phyloP scores from a whole-genome alignment of 345 rosid species.

The Brassica incana region DNA sequence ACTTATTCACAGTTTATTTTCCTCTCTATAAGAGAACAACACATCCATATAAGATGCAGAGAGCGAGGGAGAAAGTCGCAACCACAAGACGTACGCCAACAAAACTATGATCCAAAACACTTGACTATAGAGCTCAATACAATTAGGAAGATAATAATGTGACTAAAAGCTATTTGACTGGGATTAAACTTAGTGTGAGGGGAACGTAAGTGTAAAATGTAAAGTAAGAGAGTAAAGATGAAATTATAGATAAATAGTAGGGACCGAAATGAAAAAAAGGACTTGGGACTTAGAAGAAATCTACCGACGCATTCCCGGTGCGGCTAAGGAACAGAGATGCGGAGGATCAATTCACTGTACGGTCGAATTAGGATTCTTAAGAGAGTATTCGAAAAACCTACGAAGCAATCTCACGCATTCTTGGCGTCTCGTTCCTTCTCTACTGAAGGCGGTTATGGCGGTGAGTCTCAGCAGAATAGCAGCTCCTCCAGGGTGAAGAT shows the following conservation, averaged over 20 bases:
- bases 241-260: neutral
- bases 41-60: too few relatives aligned
- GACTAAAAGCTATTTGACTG: too few relatives aligned
- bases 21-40: too few relatives aligned
- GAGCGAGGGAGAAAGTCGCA: too few relatives aligned
- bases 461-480: slow-evolving; percentile 35
- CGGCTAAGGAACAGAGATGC: slow-evolving; percentile 18
- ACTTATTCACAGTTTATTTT: neutral
- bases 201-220: neutral
- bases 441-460: slow-evolving; percentile 36
- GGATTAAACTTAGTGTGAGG: too few relatives aligned
- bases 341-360: slow-evolving; percentile 25
- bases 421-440: slow-evolving; percentile 38
- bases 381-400: neutral
- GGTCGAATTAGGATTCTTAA: slow-evolving; percentile 3
- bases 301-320: slow-evolving; percentile 18
- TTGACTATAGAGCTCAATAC: too few relatives aligned
- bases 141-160: too few relatives aligned
- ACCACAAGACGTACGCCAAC: too few relatives aligned
- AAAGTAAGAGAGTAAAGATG: neutral
- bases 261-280: slow-evolving; percentile 3
- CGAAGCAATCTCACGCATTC: slow-evolving; percentile 22
- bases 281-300: slow-evolving; percentile 2
- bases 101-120: too few relatives aligned
- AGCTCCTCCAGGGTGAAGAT: slow-evolving; percentile 54